Base-by-base conservation (phyloP, 768 basidiomycete species). In the Paxillus involutus region DNA sequence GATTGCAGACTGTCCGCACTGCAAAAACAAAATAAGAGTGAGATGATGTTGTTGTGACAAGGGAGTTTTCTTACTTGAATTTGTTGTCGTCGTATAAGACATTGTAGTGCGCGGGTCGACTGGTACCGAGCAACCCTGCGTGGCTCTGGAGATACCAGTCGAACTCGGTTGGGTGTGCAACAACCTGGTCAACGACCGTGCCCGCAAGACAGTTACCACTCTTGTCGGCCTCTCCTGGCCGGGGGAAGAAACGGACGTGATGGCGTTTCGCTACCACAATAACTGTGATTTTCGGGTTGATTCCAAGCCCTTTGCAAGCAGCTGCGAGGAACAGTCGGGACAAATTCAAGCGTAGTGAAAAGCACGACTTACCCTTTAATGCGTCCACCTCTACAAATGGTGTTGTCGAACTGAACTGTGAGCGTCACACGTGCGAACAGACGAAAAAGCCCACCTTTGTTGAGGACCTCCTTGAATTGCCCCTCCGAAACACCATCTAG, bases 91-190 rank as follows among this genome's bases (percentile, higher is more conserved):
- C 76, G 32, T 65, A 60, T 1, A 70, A 40, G 2, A 70, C 69
- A 7, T 70, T 70, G 58, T 85, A 85, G 59, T 86, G 84, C 0
- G 85, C 80, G 0, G 84, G 84, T 2, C 84, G 76, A 55, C 86
- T 89, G 0, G 89, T 93, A 8, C 91, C 91, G 1, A 90, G 76
- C 2, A 92, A 71, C 12, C 89, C 90, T 0, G 80, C 88, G 53
- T 93, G 91, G 48, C 85, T 86, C 62, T 85, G 85, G 4, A 93
- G 75, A 60, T 88, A 91, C 67, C 83, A 93, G 59, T 93, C 91
- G 36, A 85, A 85, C 50, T 89, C 87, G 0, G 80, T 79, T 0
- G 89, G 88, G 60, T 88, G 85, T 0, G 80, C 78, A 41, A 91
- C 82, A 4, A 82, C 84, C 2, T 74, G 74, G 61, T 93, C 91